Conservation (phyloP, 169 alveolate species). For the Eimeria acervulina region DNA sequence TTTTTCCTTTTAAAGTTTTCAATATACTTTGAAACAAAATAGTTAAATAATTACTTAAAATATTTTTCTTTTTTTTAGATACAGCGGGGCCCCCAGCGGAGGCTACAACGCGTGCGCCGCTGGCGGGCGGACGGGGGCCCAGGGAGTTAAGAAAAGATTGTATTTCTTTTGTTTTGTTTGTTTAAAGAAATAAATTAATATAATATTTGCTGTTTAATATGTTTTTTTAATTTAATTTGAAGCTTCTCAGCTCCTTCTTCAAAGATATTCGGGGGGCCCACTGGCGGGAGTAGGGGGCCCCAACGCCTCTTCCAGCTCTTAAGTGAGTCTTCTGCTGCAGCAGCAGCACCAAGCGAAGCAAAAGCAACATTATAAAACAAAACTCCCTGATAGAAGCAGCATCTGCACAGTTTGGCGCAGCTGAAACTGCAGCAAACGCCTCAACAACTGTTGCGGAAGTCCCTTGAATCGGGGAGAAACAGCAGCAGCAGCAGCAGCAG, state of each 20-base stretch:
- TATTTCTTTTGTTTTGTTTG: no score
- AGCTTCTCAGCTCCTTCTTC: not conserved
- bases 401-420: not conserved
- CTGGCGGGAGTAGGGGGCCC: not conserved
- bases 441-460: not conserved
- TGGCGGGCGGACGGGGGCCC: not conserved
- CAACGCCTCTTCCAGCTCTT: not conserved
- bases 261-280: not conserved
- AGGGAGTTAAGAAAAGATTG: not conserved
- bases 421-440: not conserved
- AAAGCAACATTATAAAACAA: not conserved
- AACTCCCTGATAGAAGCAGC: not conserved
- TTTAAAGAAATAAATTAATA: no score
- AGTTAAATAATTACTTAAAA: no score
- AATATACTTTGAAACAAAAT: not conserved
- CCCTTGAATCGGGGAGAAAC: not conserved
- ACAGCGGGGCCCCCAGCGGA: not conserved
- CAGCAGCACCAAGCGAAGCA: not conserved
- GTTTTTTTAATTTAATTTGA: not conserved
- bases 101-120: not conserved
- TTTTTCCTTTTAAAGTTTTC: not conserved
- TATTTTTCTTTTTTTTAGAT: no score
- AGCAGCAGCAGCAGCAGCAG: conserved; percentile 14
- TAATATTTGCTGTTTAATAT: not conserved
- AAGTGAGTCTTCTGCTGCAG: not conserved